A percentile compares a stretch with the other conserved stretches of the same genome.
Conservation (phyloP, 2,329 filamentous ascomycete genomes). For the Mycocentrospora acerina region DNA sequence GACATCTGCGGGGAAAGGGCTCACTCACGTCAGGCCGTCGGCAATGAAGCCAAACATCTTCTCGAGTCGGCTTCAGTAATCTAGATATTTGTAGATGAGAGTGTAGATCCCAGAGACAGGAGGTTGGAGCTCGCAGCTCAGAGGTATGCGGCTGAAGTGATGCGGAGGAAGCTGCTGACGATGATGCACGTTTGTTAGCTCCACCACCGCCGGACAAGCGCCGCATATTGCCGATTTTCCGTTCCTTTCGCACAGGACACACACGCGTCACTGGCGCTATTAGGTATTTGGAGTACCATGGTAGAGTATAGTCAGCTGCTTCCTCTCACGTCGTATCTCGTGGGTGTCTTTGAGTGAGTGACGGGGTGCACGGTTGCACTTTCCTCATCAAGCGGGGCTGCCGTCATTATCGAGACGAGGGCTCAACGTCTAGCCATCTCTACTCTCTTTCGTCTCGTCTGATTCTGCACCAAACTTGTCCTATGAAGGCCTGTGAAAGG, state of each 20-base stretch:
- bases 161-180: conserved; percentile 17
- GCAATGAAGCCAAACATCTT: conserved; percentile 42
- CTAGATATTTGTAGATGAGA: conserved; percentile 1
- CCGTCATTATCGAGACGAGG: neutral
- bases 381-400: neutral
- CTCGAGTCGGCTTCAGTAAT: conserved; percentile 6
- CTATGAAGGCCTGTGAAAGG: too few species aligned
- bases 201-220: conserved; percentile 9
- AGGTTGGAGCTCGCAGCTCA: conserved; percentile 13
- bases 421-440: too few species aligned
- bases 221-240: conserved; percentile 11
- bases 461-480: too few species aligned
- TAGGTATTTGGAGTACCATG: neutral
- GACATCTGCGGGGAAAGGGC: conserved; percentile 30
- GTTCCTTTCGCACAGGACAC: conserved; percentile 1
- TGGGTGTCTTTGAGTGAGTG: neutral
- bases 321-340: neutral
- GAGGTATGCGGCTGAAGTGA: conserved; percentile 19
- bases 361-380: neutral
- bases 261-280: neutral
- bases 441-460: too few species aligned
- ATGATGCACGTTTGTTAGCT: conserved; percentile 6
- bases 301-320: neutral
- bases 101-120: conserved; percentile 5
- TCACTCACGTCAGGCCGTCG: conserved; percentile 40